These are phyloP conservation scores for Apiotrichum laibachii DNA, from an alignment of 1,284 basidiomycete species.

Conservation along the genomic window DNA sequence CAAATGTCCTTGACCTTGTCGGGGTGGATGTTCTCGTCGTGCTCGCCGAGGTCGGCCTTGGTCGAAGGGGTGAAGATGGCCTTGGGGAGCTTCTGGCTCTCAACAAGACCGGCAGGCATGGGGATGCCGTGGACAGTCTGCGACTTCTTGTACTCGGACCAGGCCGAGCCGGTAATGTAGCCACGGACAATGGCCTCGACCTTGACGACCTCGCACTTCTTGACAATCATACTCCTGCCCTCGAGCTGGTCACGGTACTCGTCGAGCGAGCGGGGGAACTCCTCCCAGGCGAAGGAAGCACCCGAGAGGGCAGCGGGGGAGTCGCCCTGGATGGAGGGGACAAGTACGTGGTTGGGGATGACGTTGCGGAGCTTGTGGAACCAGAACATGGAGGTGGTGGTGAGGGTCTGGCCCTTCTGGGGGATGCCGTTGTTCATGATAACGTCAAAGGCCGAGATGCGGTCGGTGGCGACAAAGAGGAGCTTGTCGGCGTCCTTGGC, in stretches of 20 bases:
- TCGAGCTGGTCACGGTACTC: slow-evolving; percentile 64
- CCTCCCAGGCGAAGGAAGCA: slow-evolving; percentile 61
- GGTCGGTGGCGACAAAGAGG: slow-evolving; percentile 91
- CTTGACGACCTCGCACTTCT: slow-evolving; percentile 82
- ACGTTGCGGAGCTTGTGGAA: slow-evolving; percentile 75
- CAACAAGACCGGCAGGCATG: slow-evolving; percentile 73
- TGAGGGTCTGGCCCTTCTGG: slow-evolving; percentile 86
- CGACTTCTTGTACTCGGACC: slow-evolving; percentile 85
- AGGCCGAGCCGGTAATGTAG: slow-evolving; percentile 93
- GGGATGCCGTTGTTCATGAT: slow-evolving; percentile 91
- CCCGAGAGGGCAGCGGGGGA: slow-evolving; percentile 16
- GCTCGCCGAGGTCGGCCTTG: slow-evolving; percentile 89
- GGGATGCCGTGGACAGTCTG: slow-evolving; percentile 86
- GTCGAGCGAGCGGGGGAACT: slow-evolving; percentile 65
- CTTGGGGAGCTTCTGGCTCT: slow-evolving; percentile 75
- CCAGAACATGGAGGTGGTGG: slow-evolving; percentile 91
- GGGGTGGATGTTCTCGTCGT: slow-evolving; percentile 98
- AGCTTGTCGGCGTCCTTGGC: slow-evolving; percentile 60
- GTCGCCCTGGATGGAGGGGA: slow-evolving; percentile 50
- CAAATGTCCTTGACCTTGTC: slow-evolving; percentile 59
- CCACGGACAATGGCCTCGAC: slow-evolving; percentile 97
- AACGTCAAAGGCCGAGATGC: slow-evolving; percentile 96
- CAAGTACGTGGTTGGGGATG: slow-evolving; percentile 84
- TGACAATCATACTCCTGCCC: slow-evolving; percentile 87
- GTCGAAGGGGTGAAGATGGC: slow-evolving; percentile 96